These are phyloP conservation scores for Adansonia grandidieri DNA, from an alignment of 441 rosid genomes.

Conservation along the genomic window DNA sequence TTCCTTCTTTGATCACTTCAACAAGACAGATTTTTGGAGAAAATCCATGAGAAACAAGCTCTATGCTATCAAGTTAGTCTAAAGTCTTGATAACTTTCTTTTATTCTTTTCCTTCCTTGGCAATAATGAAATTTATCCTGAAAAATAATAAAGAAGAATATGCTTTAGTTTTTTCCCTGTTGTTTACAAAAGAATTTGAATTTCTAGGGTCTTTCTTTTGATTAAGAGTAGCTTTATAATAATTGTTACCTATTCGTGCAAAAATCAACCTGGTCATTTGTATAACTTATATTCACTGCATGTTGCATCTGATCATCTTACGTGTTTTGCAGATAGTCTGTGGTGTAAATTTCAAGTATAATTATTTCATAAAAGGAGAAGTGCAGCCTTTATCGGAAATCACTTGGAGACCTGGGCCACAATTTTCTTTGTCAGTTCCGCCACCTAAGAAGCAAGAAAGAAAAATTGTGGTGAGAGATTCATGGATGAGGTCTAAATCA, in stretches of 20 bases:
- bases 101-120: background rate
- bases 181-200: conserved; percentile 23
- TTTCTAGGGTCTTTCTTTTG: conserved; percentile 25
- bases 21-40: background rate
- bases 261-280: conserved; percentile 13
- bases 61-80: background rate
- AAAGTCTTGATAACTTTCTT: background rate
- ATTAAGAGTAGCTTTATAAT: conserved; percentile 12
- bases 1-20: background rate
- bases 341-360: conserved; percentile 83
- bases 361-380: conserved; percentile 67
- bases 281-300: conserved; percentile 4
- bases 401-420: conserved; percentile 87
- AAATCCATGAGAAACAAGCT: conserved; percentile 13
- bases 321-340: conserved; percentile 59
- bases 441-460: conserved; percentile 42
- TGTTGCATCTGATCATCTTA: background rate
- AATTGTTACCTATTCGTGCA: background rate
- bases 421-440: conserved; percentile 73
- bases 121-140: background rate
- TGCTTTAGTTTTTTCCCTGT: conserved; percentile 9
- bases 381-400: conserved; percentile 52
- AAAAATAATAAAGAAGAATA: conserved; percentile 14
- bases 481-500: conserved; percentile 58
- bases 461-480: conserved; percentile 71